Conservation (phyloP, 352 stramenopile genomes). For the Phytophthora agathidicida region DNA sequence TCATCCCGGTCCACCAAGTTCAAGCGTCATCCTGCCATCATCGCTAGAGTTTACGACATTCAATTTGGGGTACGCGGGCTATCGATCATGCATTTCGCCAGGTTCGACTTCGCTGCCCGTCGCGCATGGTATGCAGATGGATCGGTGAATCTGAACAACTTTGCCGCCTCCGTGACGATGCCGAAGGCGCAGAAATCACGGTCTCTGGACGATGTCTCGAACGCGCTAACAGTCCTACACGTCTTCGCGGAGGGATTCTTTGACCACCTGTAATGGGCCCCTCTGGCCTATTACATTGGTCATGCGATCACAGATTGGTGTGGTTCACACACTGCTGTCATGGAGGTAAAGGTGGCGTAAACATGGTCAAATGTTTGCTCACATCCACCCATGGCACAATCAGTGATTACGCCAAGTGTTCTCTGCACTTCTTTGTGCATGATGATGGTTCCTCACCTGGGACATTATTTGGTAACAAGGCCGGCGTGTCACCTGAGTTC, state of each 20-base stretch:
- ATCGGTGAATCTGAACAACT: slow-evolving; percentile 15
- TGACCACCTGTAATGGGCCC: no score
- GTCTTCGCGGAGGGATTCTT: slow-evolving; percentile 17
- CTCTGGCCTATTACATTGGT: no score
- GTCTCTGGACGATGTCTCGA: slow-evolving; percentile 8
- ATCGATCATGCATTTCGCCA: slow-evolving; percentile 10
- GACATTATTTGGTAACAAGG: no score
- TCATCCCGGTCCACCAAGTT: slow-evolving; percentile 20
- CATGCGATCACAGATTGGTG: no score
- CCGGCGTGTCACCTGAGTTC: no score
- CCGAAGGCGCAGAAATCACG: not conserved
- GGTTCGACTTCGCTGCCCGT: slow-evolving; percentile 17
- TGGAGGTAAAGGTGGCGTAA: no score
- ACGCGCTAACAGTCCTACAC: slow-evolving; percentile 5
- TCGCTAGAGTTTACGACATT: slow-evolving; percentile 4
- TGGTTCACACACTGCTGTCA: no score
- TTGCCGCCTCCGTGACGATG: not conserved
- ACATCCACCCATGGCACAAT: no score
- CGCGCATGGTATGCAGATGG: slow-evolving; percentile 16
- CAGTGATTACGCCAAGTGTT: no score
- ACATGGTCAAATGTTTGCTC: no score
- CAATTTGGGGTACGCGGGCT: slow-evolving; percentile 11
- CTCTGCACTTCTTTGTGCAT: no score
- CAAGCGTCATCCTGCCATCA: slow-evolving; percentile 17
- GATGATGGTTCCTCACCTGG: no score